A percentile compares a stretch with the other conserved stretches of the same genome.
phyloP scores from a whole-genome alignment of 768 basidiomycete genomes.

The Lenzites betulinus region DNA sequence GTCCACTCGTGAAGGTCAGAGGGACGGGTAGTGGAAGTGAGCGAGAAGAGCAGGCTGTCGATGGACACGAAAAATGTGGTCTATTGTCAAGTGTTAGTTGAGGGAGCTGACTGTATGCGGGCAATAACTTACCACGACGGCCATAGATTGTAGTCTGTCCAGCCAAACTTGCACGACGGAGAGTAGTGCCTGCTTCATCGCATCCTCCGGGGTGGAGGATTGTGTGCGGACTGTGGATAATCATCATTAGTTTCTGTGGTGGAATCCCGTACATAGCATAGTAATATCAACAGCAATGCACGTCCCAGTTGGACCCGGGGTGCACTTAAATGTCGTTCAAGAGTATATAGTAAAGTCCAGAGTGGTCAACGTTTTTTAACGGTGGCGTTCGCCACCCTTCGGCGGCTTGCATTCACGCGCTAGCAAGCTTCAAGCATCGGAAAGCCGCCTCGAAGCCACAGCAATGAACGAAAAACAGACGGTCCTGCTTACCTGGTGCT shows the following conservation, averaged over 20 bases:
- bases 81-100: conserved; percentile 31
- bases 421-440: no score
- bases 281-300: no score
- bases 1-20: conserved; percentile 26
- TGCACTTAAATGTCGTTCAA: no score
- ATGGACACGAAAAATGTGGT: conserved; percentile 65
- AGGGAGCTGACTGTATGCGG: no score
- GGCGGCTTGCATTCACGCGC: no score
- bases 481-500: background rate
- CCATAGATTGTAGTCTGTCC: conserved; percentile 61
- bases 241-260: background rate
- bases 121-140: conserved; percentile 49
- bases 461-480: no score
- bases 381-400: no score
- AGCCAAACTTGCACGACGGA: conserved; percentile 56
- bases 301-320: no score
- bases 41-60: conserved; percentile 51
- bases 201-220: conserved; percentile 3
- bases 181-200: conserved; percentile 21
- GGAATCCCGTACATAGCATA: no score
- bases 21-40: conserved; percentile 28
- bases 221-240: background rate
- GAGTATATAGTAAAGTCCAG: no score
- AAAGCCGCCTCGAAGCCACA: no score
- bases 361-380: no score